A percentile compares a stretch with the other conserved stretches of the same genome.
phyloP scores from a whole-genome alignment of 2,329 filamentous ascomycete species.

The Zasmidium angulare region DNA sequence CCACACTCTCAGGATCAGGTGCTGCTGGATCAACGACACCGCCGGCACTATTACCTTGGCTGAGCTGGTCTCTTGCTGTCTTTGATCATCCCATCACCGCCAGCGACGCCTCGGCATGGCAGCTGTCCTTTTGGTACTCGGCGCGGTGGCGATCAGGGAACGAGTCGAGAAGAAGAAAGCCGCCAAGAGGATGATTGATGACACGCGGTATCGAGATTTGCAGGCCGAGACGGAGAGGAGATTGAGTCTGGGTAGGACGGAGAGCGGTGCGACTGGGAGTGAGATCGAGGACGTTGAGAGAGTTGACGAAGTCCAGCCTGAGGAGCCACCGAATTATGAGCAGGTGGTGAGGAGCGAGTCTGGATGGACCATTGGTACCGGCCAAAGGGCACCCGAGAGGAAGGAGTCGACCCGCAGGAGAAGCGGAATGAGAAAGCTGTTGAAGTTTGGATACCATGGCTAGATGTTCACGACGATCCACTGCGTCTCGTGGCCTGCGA shows the following conservation, averaged over 20 bases:
- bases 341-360: background rate
- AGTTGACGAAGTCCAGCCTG: background rate
- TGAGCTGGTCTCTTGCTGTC: too few relatives aligned
- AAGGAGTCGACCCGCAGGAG: background rate
- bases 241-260: conserved; percentile 7
- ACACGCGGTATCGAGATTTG: conserved; percentile 24
- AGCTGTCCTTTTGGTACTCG: conserved; percentile 27
- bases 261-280: conserved; percentile 7
- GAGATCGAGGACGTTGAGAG: conserved; percentile 6
- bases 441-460: background rate
- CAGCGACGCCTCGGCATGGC: conserved; percentile 28
- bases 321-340: conserved; percentile 1
- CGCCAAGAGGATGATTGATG: conserved; percentile 23
- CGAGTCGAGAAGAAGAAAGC: conserved; percentile 22
- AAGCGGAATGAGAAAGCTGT: background rate
- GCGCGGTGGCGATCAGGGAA: conserved; percentile 23
- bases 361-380: background rate
- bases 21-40: background rate
- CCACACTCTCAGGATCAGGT: too few relatives aligned
- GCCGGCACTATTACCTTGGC: too few relatives aligned
- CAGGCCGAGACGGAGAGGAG: conserved; percentile 25
- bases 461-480: too few relatives aligned
- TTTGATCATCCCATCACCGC: too few relatives aligned
- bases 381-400: background rate
- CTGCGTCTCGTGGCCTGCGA: too few relatives aligned